Base-by-base conservation (phyloP, 192 early-diverging fungal genomes). In the Phlyctochytrium planicorne region DNA sequence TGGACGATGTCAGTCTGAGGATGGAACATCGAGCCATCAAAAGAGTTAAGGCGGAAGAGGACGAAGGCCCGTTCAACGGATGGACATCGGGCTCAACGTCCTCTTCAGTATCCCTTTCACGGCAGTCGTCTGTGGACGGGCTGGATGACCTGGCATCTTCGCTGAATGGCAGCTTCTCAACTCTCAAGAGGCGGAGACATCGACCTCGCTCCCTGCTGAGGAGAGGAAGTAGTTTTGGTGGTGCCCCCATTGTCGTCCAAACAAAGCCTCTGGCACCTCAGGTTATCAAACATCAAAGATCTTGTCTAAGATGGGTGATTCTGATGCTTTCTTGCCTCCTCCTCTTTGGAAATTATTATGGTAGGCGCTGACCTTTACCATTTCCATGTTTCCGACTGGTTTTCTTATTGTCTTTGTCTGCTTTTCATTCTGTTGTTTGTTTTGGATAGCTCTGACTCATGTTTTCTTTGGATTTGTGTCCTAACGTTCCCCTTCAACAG, bases 291-390 rank as follows among this genome's bases (percentile, higher is more conserved):
- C 31, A 10, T 17, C 66, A 62, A 29, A 32, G 24, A 17, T 33
- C 59, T 20, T 63, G 68, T 59, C n/a, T 76, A 17, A 27, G 79
- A 40, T 80, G 79, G 79, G 34, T 73, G 20, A 60, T 84, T 6
- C 69, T 84, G 52, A 23, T 70, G 17, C 72, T 84, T 0, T 68
- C 77, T 14, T 79, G 78, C 57, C 59, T 79, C 2, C 60, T 81
- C 16, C 69, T 80, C 32, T 84, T 84, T 63, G 79, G 79, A 2
- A 79, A 79, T 59, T 79, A 71, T 63, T 79, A 77, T 59, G 78
- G 68, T 72, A 53, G 63, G 63, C 52, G 25, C 34, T 3, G 29
- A 14, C 30, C 30, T 12, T 50, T 50, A 14, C n/a, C 3, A 3
- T 27, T 31, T 24, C 12, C 20, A 27, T 62, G 24, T n/a, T 27